Percentiles rank a stretch among this genome's conserved stretches.
phyloP scores from a whole-genome alignment of 2,329 filamentous ascomycete genomes.

The Colletotrichum spaethianum region DNA sequence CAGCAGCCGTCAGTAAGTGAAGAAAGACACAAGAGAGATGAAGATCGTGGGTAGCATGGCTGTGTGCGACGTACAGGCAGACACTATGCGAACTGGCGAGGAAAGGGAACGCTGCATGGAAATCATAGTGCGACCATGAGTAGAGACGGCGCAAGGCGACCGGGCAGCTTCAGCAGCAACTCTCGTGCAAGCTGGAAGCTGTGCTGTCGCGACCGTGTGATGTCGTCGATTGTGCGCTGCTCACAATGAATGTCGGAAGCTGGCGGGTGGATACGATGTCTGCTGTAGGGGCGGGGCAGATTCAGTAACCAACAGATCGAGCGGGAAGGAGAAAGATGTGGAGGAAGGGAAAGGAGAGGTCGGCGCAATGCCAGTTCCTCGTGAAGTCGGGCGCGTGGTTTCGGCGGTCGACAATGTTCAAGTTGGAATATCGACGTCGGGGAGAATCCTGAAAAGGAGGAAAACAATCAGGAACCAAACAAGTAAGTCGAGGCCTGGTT shows the following conservation, averaged over 20 bases:
- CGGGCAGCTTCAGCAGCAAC: constrained; percentile 55
- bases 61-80: constrained; percentile 68
- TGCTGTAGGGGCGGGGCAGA: constrained; percentile 32
- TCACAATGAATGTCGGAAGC: background rate
- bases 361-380: constrained; percentile 36
- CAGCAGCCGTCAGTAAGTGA: constrained; percentile 43
- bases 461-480: background rate
- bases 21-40: constrained; percentile 1
- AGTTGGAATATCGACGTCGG: background rate
- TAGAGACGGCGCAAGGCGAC: constrained; percentile 46
- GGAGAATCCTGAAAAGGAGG: background rate
- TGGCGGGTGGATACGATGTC: constrained; percentile 10
- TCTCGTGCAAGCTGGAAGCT: constrained; percentile 32
- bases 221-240: constrained; percentile 5
- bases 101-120: constrained; percentile 75
- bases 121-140: constrained; percentile 67
- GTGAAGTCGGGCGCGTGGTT: background rate
- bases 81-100: constrained; percentile 72
- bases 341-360: constrained; percentile 11
- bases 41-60: constrained; percentile 25
- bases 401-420: background rate
- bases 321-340: constrained; percentile 1
- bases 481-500: constrained; percentile 13
- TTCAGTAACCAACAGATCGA: constrained; percentile 2
- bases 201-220: constrained; percentile 31